These are phyloP conservation scores for Acanthamoeba lenticulata DNA, from an alignment of 208 protist species.

Conservation along the genomic window DNA sequence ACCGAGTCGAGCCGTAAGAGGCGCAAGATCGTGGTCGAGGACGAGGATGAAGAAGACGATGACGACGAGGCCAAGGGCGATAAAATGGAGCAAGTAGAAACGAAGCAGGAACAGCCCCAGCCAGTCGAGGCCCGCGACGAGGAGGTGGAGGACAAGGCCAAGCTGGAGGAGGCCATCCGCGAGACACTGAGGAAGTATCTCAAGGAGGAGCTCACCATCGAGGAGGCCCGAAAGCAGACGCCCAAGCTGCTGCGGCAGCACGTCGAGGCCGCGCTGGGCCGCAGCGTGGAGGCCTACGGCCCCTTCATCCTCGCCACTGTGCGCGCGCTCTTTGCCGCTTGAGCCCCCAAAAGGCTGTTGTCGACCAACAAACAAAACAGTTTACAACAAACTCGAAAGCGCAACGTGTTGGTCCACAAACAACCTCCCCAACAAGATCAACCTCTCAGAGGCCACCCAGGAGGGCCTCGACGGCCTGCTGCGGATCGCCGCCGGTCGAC, in stretches of 20 bases:
- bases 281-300: background rate
- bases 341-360: background rate
- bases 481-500: too few relatives aligned
- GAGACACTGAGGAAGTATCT: background rate
- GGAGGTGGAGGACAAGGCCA: background rate
- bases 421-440: too few relatives aligned
- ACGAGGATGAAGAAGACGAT: background rate
- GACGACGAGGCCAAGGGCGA: background rate
- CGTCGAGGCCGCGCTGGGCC: background rate
- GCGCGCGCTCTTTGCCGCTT: background rate
- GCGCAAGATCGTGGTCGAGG: background rate
- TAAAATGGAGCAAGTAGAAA: background rate
- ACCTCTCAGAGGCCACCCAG: too few relatives aligned
- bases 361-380: too few relatives aligned
- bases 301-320: background rate
- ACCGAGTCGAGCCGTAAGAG: background rate
- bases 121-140: background rate
- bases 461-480: too few relatives aligned
- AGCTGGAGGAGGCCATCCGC: background rate
- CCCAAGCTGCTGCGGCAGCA: slow-evolving; percentile 8
- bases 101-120: background rate
- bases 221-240: background rate
- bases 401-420: too few relatives aligned
- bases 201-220: slow-evolving; percentile 12
- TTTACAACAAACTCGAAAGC: too few relatives aligned